Evolutionary conservation across 2,329 filamentous ascomycete genomes (phyloP).

Genomic region (Fusarium hainanense): DNA sequence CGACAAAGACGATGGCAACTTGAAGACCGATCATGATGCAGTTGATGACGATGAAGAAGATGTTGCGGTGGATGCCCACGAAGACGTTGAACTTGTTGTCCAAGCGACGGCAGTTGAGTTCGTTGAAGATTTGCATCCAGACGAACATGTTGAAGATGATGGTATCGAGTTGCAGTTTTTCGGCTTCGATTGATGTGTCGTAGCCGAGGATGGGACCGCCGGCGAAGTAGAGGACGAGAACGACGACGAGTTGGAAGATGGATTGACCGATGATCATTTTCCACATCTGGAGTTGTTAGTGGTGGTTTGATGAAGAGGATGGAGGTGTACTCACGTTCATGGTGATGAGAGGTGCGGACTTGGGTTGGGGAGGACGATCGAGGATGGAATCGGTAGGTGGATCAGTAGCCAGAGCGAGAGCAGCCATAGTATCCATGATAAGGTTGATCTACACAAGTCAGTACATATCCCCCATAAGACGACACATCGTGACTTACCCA

Average conservation of each 20-base stretch:
- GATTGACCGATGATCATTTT: conserved; percentile 98
- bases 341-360: conserved; percentile 75
- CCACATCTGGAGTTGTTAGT: conserved; percentile 73
- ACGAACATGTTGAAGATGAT: conserved; percentile 98
- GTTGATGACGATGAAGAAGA: conserved; percentile 90
- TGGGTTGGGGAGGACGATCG: conserved; percentile 75
- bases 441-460: conserved; percentile 65
- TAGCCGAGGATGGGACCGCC: conserved; percentile 53
- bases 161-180: conserved; percentile 70
- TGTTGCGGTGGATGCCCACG: conserved; percentile 84
- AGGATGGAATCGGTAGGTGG: conserved; percentile 84
- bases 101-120: conserved; percentile 79
- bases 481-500: conserved; percentile 69
- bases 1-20: conserved; percentile 88
- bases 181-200: conserved; percentile 56
- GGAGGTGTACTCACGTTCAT: conserved; percentile 59
- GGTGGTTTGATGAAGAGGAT: no score
- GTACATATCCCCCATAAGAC: accelerated
- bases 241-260: conserved; percentile 84
- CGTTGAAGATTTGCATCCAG: conserved; percentile 99
- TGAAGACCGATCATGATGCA: conserved; percentile 88
- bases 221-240: conserved; percentile 88
- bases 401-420: conserved; percentile 87
- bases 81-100: conserved; percentile 98
- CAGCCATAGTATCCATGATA: conserved; percentile 97